Evolutionary conservation across 306 rosid genomes (phyloP).

Genomic region (Inga laurina): DNA sequence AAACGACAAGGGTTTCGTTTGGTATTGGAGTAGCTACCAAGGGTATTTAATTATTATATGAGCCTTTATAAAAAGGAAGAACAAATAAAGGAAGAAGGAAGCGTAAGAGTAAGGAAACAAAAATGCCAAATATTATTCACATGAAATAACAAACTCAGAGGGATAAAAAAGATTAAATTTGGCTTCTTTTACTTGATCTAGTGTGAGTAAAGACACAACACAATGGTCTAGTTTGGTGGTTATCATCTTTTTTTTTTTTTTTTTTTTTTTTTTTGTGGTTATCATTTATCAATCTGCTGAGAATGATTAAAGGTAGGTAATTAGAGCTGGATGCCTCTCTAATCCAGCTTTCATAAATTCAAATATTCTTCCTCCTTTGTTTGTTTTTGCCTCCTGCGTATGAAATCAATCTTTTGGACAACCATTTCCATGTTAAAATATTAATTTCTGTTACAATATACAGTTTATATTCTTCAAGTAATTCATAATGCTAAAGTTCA

Average conservation of each 20-base stretch:
- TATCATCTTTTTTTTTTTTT: not conserved
- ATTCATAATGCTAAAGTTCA: not conserved
- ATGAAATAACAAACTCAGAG: not conserved
- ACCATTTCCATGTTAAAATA: not conserved
- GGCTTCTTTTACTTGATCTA: not conserved
- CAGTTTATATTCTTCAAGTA: not conserved
- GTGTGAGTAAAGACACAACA: not conserved
- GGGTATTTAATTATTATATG: slow-evolving; percentile 10
- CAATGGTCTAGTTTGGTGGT: not conserved
- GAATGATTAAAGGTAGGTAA: slow-evolving; percentile 3
- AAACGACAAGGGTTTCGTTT: slow-evolving; percentile 6
- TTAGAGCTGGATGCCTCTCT: slow-evolving; percentile 32
- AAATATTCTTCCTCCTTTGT: not conserved
- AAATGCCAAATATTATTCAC: not conserved
- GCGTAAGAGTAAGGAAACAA: slow-evolving; percentile 17
- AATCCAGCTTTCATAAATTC: not conserved
- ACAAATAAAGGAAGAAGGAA: not conserved
- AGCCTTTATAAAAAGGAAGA: not conserved
- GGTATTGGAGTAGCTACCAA: not conserved
- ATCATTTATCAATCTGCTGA: not conserved
- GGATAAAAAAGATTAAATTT: not conserved
- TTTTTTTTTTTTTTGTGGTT: not conserved
- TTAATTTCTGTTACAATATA: not conserved
- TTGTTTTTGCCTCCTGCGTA: not conserved
- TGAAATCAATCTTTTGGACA: not conserved